Percentiles rank a stretch among this genome's conserved stretches.
Evolutionary conservation across 371 early-diverging fungal genomes (phyloP).

Genomic region (Mortierella sp.): DNA sequence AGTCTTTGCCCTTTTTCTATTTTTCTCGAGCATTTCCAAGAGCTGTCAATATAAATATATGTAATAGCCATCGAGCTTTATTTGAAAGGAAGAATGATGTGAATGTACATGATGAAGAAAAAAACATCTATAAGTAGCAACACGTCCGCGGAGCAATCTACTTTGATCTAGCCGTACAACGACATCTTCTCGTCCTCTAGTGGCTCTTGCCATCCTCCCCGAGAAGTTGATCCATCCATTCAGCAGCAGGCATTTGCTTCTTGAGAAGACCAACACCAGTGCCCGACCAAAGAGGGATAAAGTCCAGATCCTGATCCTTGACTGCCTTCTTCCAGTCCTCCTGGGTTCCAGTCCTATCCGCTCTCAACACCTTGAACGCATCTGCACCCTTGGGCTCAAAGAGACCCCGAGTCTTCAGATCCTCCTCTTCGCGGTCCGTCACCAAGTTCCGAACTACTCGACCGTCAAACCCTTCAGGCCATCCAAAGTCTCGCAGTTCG

Average conservation of each 20-base stretch:
- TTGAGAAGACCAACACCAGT: constrained; percentile 55
- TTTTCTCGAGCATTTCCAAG: no score
- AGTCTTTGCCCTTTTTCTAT: no score
- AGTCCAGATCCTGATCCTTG: constrained; percentile 35
- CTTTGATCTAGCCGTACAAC: neutral
- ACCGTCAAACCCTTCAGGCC: constrained; percentile 40
- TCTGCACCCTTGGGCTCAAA: constrained; percentile 24
- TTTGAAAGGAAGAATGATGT: no score
- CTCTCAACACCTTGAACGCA: constrained; percentile 36
- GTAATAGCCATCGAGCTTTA: no score
- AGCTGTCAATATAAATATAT: no score
- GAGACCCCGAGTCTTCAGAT: constrained; percentile 17
- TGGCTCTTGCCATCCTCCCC: neutral
- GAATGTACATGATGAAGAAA: neutral
- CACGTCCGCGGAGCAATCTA: neutral
- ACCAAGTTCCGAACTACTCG: constrained; percentile 45
- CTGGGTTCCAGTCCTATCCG: constrained; percentile 37
- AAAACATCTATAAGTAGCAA: neutral
- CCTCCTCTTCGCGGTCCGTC: constrained; percentile 46
- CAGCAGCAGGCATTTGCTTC: constrained; percentile 41
- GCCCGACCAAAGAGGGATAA: constrained; percentile 44
- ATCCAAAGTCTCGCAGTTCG: constrained; percentile 48
- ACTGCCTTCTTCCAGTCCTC: constrained; percentile 34
- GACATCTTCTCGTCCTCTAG: neutral
- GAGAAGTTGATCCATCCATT: constrained; percentile 42